Evolutionary conservation across 192 early-diverging fungal species (phyloP), one percentile per base, ranked within the genome.

Genomic region (Lobosporangium transversale): DNA sequence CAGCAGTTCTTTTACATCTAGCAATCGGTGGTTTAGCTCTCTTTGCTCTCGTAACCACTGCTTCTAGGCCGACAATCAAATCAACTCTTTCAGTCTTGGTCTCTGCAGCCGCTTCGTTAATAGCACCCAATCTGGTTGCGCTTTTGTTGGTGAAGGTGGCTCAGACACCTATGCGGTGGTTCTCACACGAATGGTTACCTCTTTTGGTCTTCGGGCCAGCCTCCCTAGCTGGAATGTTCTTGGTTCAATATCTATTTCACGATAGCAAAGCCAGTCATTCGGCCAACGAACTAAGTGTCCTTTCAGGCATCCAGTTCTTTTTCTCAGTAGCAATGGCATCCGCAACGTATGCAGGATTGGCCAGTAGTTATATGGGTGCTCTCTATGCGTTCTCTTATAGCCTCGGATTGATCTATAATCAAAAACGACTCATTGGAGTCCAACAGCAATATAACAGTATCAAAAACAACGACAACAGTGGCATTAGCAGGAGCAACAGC

Each of bases 141-240:
- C 4, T 40, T 14, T 3, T 60, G 0, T 42, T 60, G 1, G 43
- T 49, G 1, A 0, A 23, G 8, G 37, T 40, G 7, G 9, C 80
- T 2, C 55, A 67, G 12, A 57, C 70, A 1, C 79, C 80, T 3
- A 84, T 92, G 88, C 73, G 70, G 29, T 92, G 85, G 84, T 92
- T 88, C 58, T 50, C 78, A 1, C 53, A 73, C 31, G 90, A 90
- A 61, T 87, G 84, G 82, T 80, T 82, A 40, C 69, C 84, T 33
- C 30, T 81, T 0, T 4, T 85, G 12, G 49, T 87, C 4, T 92
- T 84, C 68, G 79, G 70, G 9, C 88, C 87, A 1, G 52, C 64
- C 3, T 69, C 70, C 12, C 30, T 87, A 23, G 48, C 81, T 7
- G 85, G 81, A 69, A 62, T 69, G 50, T 68, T 78, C 50, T 53